Evolutionary conservation across 768 basidiomycete species (phyloP).

Genomic region (Heimioporus sp.): DNA sequence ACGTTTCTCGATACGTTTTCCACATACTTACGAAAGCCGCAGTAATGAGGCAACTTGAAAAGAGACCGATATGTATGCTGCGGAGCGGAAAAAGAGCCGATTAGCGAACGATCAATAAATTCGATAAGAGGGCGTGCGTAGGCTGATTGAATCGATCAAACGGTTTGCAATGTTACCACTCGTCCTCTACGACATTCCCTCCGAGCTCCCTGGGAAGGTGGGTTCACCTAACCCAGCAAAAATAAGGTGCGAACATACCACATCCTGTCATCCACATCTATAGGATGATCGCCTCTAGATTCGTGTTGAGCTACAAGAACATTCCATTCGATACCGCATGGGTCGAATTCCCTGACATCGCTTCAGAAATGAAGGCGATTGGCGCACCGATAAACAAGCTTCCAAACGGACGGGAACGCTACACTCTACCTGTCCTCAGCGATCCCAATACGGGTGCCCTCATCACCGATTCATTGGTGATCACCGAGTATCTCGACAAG

Average conservation of each 20-base stretch:
- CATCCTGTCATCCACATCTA: background rate
- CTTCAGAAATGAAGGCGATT: slow-evolving; percentile 20
- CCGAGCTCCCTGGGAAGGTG: slow-evolving; percentile 24
- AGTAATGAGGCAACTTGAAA: too few species aligned
- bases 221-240: slow-evolving; percentile 41
- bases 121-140: background rate
- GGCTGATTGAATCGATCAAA: background rate
- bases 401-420: slow-evolving; percentile 17
- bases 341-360: slow-evolving; percentile 35
- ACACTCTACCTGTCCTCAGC: slow-evolving; percentile 34
- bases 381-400: slow-evolving; percentile 21
- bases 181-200: slow-evolving; percentile 37
- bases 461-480: slow-evolving; percentile 30
- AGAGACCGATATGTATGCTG: too few species aligned
- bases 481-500: slow-evolving; percentile 36
- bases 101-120: too few species aligned
- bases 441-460: slow-evolving; percentile 30
- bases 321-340: slow-evolving; percentile 34
- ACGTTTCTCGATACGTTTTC: too few species aligned
- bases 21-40: too few species aligned
- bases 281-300: slow-evolving; percentile 17
- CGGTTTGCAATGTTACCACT: slow-evolving; percentile 23
- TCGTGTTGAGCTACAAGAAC: slow-evolving; percentile 30
- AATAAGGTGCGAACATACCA: slow-evolving; percentile 26
- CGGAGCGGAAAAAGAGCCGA: too few species aligned